These are phyloP conservation scores for Talaromyces rugulosus DNA, from an alignment of 2,329 filamentous ascomycete species.

Conservation along the genomic window DNA sequence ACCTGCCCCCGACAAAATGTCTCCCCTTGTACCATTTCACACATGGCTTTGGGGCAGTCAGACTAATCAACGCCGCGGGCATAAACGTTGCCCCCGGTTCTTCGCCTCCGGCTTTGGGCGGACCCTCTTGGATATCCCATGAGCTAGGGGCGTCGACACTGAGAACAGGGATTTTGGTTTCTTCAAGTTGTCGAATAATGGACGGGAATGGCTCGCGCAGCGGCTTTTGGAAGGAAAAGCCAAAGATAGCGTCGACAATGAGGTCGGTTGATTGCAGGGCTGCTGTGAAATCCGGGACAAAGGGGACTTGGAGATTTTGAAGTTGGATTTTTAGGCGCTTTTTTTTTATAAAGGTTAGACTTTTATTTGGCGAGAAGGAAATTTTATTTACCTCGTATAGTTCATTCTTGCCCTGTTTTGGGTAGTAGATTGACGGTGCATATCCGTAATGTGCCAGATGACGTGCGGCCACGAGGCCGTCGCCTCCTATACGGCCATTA, in stretches of 20 bases:
- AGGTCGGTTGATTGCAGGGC: slow-evolving; percentile 69
- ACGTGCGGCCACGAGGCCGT: slow-evolving; percentile 88
- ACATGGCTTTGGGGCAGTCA: slow-evolving; percentile 91
- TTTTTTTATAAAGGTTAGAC: not conserved
- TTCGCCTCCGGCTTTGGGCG: slow-evolving; percentile 53
- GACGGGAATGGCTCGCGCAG: slow-evolving; percentile 86
- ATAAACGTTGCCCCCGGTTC: slow-evolving; percentile 77
- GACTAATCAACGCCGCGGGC: slow-evolving; percentile 74
- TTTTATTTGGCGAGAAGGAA: not conserved
- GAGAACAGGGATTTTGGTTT: slow-evolving; percentile 70
- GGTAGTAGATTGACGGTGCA: slow-evolving; percentile 82
- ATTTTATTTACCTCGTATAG: slow-evolving; percentile 67
- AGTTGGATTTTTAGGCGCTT: slow-evolving; percentile 82
- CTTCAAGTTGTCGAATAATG: slow-evolving; percentile 73
- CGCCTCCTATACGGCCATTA: slow-evolving; percentile 60
- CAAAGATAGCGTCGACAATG: slow-evolving; percentile 89
- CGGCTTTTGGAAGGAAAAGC: slow-evolving; percentile 88
- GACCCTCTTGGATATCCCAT: slow-evolving; percentile 88
- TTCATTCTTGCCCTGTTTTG: slow-evolving; percentile 85
- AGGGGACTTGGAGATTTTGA: slow-evolving; percentile 74
- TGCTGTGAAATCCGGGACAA: slow-evolving; percentile 71
- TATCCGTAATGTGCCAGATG: slow-evolving; percentile 93
- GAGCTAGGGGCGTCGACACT: slow-evolving; percentile 90
- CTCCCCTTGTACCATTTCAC: slow-evolving; percentile 78
- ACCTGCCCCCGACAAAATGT: slow-evolving; percentile 91